Base-by-base conservation (phyloP, 768 basidiomycete species). In the Neoboletus magnificus region DNA sequence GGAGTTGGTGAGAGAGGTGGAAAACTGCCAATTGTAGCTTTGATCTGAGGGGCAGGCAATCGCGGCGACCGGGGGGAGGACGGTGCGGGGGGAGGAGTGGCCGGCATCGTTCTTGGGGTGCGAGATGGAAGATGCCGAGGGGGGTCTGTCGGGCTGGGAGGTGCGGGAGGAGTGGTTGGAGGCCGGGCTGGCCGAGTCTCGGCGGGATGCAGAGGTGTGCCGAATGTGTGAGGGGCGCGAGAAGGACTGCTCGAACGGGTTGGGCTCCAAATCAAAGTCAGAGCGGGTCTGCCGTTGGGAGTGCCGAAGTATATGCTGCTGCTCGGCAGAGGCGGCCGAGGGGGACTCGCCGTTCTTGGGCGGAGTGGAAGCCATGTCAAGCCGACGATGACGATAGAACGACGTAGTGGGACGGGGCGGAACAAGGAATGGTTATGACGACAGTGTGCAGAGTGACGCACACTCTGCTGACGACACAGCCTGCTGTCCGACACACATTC, bases 211-310 rank as follows among this genome's bases (percentile, higher is more conserved):
- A 36, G 71, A 72, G 8, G 74, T 65, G 51, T 76, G 76, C 62
- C 79, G 76, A 57, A 82, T 74, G 57, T 83, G 82, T 22, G 81
- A 79, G 29, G 80, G 78, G 30, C 78, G 66, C 35, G 87, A 86
- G 70, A 98, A 98, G 51, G 91, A 94, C 73, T 93, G 91, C 68
- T 99, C 96, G 67, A 97, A 97, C 0, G 94, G 93, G 68, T 96
- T 96, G 1, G 88, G 89, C 66, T 96, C 93, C 35, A 89, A 80
- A 69, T 81, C 78, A 70, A 89, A 86, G 66, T 87, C 86, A 16
- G 80, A 81, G 66, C 84, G 79, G 25, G 77, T 82, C 69, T 82
- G 79, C 35, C 77, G 74, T 22, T 52, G 30, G 18, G 62, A 57
- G 0, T 65, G 67, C 32, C 68, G 68, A 6, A 44, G 67, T 0